phyloP scores from a whole-genome alignment of 208 protist species.

The Trypanosoma boissoni region DNA sequence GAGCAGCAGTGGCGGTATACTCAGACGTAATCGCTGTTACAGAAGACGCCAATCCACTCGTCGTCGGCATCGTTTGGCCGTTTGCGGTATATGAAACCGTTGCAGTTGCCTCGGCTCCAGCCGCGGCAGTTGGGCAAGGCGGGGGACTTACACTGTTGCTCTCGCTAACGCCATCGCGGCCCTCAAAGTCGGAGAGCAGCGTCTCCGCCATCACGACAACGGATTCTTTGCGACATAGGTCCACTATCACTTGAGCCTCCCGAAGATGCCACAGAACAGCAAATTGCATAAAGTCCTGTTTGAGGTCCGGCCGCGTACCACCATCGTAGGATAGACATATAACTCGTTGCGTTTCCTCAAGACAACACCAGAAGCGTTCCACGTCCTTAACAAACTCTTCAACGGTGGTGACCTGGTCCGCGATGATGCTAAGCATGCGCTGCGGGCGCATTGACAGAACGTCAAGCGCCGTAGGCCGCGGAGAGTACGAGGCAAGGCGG shows the following conservation, averaged over 20 bases:
- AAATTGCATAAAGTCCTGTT: constrained; percentile 51
- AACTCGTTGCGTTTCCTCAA: constrained; percentile 31
- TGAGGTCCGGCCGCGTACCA: constrained; percentile 28
- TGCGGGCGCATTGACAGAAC: constrained; percentile 22
- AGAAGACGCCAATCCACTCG: too few relatives aligned
- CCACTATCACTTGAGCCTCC: constrained; percentile 38
- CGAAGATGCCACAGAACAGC: constrained; percentile 41
- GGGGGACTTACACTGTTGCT: background rate
- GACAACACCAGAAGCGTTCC: constrained; percentile 27
- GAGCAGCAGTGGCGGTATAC: background rate
- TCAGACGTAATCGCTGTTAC: too few relatives aligned
- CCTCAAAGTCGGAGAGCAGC: constrained; percentile 28
- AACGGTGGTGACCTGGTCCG: constrained; percentile 17
- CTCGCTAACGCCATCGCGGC: constrained; percentile 17
- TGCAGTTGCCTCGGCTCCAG: background rate
- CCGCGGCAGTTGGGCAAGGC: background rate
- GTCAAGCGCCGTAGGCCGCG: background rate
- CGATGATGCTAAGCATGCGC: constrained; percentile 14
- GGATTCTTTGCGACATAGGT: constrained; percentile 38
- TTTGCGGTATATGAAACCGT: background rate
- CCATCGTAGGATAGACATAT: constrained; percentile 23
- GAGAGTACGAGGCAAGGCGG: constrained; percentile 1
- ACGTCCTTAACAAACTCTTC: constrained; percentile 27
- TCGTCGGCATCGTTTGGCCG: too few relatives aligned
- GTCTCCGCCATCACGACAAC: constrained; percentile 35